Evolutionary conservation across 73 alveolate species (phyloP).

Genomic region (Blepharisma japonicum): DNA sequence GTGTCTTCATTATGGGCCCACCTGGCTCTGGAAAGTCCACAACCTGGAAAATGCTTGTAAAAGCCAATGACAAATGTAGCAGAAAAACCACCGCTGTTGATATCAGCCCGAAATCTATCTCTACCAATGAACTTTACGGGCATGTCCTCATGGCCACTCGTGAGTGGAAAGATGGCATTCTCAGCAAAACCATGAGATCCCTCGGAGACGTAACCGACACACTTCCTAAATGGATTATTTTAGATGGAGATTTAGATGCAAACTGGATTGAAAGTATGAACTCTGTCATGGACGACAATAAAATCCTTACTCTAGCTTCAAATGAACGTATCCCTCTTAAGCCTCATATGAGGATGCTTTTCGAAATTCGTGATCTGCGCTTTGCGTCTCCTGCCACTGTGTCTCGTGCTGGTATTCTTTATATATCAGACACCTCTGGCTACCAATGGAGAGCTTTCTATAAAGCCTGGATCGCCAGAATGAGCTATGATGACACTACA

Average conservation of each 20-base stretch:
- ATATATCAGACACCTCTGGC: constrained; percentile 80
- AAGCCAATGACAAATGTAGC: constrained; percentile 94
- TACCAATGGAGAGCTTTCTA: constrained; percentile 66
- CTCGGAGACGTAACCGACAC: constrained; percentile 93
- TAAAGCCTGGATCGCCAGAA: constrained; percentile 63
- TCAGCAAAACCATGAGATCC: constrained; percentile 97
- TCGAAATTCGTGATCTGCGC: constrained; percentile 99
- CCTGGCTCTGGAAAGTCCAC: constrained; percentile 98
- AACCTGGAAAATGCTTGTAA: constrained; percentile 98
- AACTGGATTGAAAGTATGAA: constrained; percentile 99
- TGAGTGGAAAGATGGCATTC: constrained; percentile 99
- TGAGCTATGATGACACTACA: constrained; percentile 57
- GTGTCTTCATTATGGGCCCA: constrained; percentile 99
- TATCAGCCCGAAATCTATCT: constrained; percentile 94
- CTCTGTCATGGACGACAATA: constrained; percentile 99
- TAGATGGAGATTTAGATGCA: constrained; percentile 99
- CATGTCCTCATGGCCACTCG: constrained; percentile 95
- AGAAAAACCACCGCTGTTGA: constrained; percentile 96
- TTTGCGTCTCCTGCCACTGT: constrained; percentile 99
- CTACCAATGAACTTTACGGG: constrained; percentile 99
- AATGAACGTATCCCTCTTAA: constrained; percentile 99
- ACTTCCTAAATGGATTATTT: constrained; percentile 97
- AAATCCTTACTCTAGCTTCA: constrained; percentile 93
- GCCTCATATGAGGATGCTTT: constrained; percentile 99
- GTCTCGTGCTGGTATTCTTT: constrained; percentile 99